A percentile compares a stretch with the other conserved stretches of the same genome.
Evolutionary conservation across 73 alveolate species (phyloP).

Genomic region (Uronychia binucleata): DNA sequence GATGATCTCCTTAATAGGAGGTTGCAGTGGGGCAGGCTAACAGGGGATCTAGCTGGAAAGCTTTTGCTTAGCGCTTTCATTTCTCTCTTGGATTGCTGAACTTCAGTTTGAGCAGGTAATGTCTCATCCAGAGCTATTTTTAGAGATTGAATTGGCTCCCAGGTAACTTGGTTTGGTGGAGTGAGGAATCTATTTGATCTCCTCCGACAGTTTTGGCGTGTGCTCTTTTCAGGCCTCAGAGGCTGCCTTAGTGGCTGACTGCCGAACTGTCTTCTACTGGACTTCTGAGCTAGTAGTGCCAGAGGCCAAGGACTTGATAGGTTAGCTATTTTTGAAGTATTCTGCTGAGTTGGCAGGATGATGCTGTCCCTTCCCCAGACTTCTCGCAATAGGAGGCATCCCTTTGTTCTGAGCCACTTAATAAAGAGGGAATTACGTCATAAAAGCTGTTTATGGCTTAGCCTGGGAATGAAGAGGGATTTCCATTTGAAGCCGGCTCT

Average conservation of each 20-base stretch:
- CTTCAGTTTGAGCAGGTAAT: neutral
- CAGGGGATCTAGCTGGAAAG: neutral
- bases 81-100: neutral
- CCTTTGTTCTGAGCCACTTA: neutral
- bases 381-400: neutral
- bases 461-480: neutral
- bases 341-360: neutral
- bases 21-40: neutral
- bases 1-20: slow-evolving; percentile 34
- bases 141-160: neutral
- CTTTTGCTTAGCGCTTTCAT: neutral
- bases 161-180: neutral
- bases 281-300: neutral
- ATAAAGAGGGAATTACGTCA: neutral
- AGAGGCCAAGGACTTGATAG: neutral
- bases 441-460: neutral
- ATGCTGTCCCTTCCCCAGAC: neutral
- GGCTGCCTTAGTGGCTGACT: neutral
- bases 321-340: neutral
- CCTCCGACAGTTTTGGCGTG: neutral
- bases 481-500: neutral
- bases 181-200: neutral
- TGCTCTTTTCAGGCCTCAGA: neutral
- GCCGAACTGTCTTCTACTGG: neutral
- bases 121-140: neutral